Conservation (phyloP, 257 asterid species). For the Solanum neorickii region DNA sequence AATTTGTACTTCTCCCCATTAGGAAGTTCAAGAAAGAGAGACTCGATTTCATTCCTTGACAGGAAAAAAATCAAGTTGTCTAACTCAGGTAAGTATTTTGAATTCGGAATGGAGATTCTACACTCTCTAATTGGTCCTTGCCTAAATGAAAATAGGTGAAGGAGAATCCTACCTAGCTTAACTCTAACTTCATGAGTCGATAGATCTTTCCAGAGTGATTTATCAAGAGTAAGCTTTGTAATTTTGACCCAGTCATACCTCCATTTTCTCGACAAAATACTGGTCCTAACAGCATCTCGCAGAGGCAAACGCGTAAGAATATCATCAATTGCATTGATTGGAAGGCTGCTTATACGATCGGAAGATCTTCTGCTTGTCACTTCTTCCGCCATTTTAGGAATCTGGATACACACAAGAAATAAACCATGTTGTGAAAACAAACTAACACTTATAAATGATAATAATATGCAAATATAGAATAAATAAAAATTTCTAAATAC, state of each 20-base stretch:
- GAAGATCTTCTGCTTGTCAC: background rate
- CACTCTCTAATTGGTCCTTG: background rate
- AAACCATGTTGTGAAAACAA: background rate
- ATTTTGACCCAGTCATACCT: background rate
- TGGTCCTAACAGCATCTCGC: background rate
- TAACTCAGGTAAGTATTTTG: background rate
- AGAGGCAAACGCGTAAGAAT: background rate
- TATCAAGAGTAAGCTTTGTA: background rate
- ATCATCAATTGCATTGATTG: background rate
- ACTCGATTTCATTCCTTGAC: background rate
- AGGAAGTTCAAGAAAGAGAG: background rate
- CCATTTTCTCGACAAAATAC: constrained; percentile 4
- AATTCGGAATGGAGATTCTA: background rate
- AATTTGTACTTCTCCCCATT: background rate
- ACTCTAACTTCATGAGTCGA: background rate
- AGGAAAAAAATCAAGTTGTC: background rate
- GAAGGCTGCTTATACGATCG: background rate
- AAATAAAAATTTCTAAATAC: no score
- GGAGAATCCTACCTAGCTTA: background rate
- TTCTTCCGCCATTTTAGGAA: background rate
- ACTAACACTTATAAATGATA: no score
- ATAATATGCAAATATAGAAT: no score
- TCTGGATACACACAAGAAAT: background rate
- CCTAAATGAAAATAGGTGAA: background rate
- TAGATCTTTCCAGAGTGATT: background rate